A percentile compares a stretch with the other conserved stretches of the same genome.
Conservation (phyloP, 352 stramenopile species). For the Pythium myriotylum region DNA sequence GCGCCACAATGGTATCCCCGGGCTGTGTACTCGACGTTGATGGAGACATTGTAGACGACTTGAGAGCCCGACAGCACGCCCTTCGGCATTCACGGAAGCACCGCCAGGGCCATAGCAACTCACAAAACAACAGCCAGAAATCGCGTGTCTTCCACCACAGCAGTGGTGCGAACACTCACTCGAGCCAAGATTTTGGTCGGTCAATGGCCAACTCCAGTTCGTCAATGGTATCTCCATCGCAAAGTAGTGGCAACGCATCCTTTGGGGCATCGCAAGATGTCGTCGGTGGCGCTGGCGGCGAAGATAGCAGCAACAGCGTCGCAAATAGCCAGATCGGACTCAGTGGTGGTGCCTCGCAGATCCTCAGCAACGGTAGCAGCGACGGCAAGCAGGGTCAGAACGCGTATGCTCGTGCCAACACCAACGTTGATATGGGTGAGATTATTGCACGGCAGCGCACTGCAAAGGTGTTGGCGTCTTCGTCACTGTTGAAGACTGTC, state of each 20-base stretch:
- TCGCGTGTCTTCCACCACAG: slow-evolving; percentile 36
- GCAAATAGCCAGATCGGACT: slow-evolving; percentile 45
- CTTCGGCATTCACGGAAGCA: slow-evolving; percentile 27
- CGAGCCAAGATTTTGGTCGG: slow-evolving; percentile 41
- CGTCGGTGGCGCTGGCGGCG: slow-evolving; percentile 26
- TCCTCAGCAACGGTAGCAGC: slow-evolving; percentile 45
- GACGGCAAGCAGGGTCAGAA: slow-evolving; percentile 47
- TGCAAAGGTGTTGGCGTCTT: slow-evolving; percentile 57
- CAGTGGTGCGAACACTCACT: slow-evolving; percentile 21
- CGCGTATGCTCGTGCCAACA: slow-evolving; percentile 68
- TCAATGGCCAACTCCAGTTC: slow-evolving; percentile 49
- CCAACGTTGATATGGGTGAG: slow-evolving; percentile 72
- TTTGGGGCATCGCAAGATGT: slow-evolving; percentile 55
- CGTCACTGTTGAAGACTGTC: slow-evolving; percentile 59
- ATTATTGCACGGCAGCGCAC: slow-evolving; percentile 75
- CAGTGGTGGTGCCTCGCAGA: slow-evolving; percentile 42
- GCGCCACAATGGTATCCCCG: slow-evolving; percentile 67
- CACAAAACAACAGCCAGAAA: slow-evolving; percentile 40
- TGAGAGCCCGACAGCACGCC: slow-evolving; percentile 55
- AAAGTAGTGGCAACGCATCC: slow-evolving; percentile 55
- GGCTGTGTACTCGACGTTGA: slow-evolving; percentile 81
- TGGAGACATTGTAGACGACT: slow-evolving; percentile 75
- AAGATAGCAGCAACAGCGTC: slow-evolving; percentile 42
- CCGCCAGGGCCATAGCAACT: slow-evolving; percentile 13
- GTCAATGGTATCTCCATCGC: slow-evolving; percentile 41